phyloP scores from a whole-genome alignment of 1,284 basidiomycete genomes.

The Bjerkandera adusta region DNA sequence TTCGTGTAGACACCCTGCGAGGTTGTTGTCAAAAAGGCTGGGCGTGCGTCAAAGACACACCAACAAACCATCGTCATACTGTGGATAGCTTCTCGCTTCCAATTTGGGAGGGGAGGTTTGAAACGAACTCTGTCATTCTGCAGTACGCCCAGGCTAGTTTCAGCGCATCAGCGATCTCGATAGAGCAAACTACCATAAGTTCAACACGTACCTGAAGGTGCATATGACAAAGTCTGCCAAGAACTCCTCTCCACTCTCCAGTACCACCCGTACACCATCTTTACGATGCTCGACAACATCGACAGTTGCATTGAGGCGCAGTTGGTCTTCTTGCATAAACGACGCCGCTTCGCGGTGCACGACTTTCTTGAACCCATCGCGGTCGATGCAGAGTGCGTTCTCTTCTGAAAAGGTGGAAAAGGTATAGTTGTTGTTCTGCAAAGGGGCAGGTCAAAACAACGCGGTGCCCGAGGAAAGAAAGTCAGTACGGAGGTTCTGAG shows the following conservation, averaged over 20 bases:
- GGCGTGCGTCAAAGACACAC: not conserved
- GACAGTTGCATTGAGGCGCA: constrained; percentile 54
- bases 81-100: constrained; percentile 66
- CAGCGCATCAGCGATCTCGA: not conserved
- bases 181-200: not conserved
- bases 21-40: not conserved
- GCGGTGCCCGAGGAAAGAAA: not conserved
- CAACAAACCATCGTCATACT: constrained; percentile 58
- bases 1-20: constrained; percentile 61
- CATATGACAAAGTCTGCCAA: constrained; percentile 55
- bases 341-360: constrained; percentile 53
- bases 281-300: constrained; percentile 43
- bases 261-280: constrained; percentile 35
- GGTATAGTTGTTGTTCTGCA: constrained; percentile 64
- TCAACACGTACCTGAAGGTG: constrained; percentile 47
- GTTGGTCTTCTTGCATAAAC: constrained; percentile 46
- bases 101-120: constrained; percentile 54
- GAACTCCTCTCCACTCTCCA: constrained; percentile 42
- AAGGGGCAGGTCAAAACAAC: not conserved
- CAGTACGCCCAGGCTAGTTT: constrained; percentile 47
- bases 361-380: constrained; percentile 58
- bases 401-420: constrained; percentile 55
- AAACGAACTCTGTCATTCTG: constrained; percentile 64
- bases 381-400: constrained; percentile 56
- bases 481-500: constrained; percentile 3